These are phyloP conservation scores for Aphanomyces astaci DNA, from an alignment of 352 stramenopile genomes.

Conservation along the genomic window DNA sequence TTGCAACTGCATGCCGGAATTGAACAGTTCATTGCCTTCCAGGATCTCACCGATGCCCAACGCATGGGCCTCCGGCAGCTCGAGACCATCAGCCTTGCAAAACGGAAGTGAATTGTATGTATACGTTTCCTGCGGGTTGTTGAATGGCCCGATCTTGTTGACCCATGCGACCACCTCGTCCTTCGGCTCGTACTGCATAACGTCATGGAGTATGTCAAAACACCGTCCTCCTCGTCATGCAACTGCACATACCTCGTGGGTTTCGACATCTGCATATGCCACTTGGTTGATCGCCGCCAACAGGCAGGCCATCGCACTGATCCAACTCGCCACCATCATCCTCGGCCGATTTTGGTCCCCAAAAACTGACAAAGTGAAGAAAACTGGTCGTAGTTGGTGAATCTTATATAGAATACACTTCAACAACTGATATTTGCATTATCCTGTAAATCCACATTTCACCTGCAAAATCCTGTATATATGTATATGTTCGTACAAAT, in stretches of 20 bases:
- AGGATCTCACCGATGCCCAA: conserved; percentile 93
- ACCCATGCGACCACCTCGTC: conserved; percentile 91
- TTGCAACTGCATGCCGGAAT: conserved; percentile 81
- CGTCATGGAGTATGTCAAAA: not conserved
- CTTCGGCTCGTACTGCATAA: conserved; percentile 47
- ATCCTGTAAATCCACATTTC: conserved; percentile 2
- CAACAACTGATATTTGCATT: not conserved
- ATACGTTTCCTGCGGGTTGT: conserved; percentile 99
- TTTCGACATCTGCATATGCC: conserved; percentile 40
- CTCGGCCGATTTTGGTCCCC: not conserved
- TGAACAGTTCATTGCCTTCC: conserved; percentile 91
- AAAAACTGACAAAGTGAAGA: conserved; percentile 13
- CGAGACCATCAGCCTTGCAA: conserved; percentile 85
- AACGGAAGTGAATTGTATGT: conserved; percentile 99
- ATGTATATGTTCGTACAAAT: not conserved
- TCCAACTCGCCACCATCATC: not conserved
- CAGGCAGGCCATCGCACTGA: not conserved
- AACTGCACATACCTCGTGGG: conserved; percentile 38
- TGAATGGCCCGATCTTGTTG: conserved; percentile 96
- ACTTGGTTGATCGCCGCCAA: conserved; percentile 21
- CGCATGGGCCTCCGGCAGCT: conserved; percentile 79
- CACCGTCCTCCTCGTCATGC: not conserved
- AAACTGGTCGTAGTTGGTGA: too few species aligned
- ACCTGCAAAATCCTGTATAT: not conserved
- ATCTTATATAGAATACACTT: not conserved